Evolutionary conservation across 2,329 filamentous ascomycete species (phyloP), one percentile per base, ranked within the genome.

Genomic region (Phoma sp.): DNA sequence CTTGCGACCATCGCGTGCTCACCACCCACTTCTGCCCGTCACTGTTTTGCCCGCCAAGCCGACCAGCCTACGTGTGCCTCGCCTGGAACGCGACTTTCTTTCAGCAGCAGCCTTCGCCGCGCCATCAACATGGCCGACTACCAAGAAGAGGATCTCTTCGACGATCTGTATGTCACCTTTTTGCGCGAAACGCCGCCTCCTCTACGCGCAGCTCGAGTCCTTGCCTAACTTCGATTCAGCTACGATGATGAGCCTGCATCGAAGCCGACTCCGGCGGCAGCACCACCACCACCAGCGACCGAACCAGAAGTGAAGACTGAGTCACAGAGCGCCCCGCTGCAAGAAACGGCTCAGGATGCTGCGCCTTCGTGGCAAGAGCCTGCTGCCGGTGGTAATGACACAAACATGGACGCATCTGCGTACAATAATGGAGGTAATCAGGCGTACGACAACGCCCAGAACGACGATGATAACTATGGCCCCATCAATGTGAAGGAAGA

Each of bases 91-190:
- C 52, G 41, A 37, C 45, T 41, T 29, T 10, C 43, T 29, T 19
- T 24, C 24, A 13, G 24, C 41, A 32, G 17, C 35, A 32, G 24
- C 17, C 38, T 17, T 38, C 39, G 27, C 51, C 39, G 15, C 41
- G 13, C 46, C 37, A 32, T 45, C 46, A 43, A 36, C 19, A 57
- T 57, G 54, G 86, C 90, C 43, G 91, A 95, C 70, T 90, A 93
- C 38, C 54, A 57, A 43, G 92, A 96, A 67, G 93, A 96, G 72
- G 92, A 96, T 83, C 90, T 96, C 78, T 96, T 96, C 77, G 92
- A 92, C 69, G 93, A 96, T 79, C 85, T 96, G 92, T 96, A 82
- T 79, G 91, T 84, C 15, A 17, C 52, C 25, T 6, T 35, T 47
- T 43, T 45, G 35, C 47, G 48, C 55, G 39, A 45, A 40, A 17